Evolutionary conservation across 148 eudicot species (phyloP).

Genomic region (Salicornia ramosissima): DNA sequence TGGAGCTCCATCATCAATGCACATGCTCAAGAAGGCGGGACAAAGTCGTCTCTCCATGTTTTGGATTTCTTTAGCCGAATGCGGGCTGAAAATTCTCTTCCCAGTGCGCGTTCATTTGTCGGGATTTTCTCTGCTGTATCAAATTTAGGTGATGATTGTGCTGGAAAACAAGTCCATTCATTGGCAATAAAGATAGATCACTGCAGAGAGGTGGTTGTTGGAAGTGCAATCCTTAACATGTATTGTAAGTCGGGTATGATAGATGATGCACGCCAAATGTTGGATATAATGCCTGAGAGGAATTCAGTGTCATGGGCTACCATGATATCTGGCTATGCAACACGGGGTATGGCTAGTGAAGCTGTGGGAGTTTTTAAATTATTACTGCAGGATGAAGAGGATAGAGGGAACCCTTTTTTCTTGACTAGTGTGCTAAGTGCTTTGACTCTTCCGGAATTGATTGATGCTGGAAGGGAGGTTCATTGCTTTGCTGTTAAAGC

Average conservation of each 20-base stretch:
- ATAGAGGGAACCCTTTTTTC: slow-evolving; percentile 34
- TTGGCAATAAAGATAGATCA: slow-evolving; percentile 29
- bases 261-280: slow-evolving; percentile 39
- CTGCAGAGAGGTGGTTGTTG: slow-evolving; percentile 37
- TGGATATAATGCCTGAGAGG: slow-evolving; percentile 49
- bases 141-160: slow-evolving; percentile 12
- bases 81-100: slow-evolving; percentile 28
- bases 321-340: slow-evolving; percentile 46
- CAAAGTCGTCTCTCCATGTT: slow-evolving; percentile 20
- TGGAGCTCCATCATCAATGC: slow-evolving; percentile 50
- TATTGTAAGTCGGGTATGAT: slow-evolving; percentile 38
- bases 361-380: slow-evolving; percentile 37
- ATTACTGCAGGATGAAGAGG: slow-evolving; percentile 28
- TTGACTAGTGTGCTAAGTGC: slow-evolving; percentile 48
- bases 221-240: slow-evolving; percentile 40
- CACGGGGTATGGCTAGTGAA: slow-evolving; percentile 33
- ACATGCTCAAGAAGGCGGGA: slow-evolving; percentile 26
- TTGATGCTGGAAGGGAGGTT: slow-evolving; percentile 34
- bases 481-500: slow-evolving; percentile 39
- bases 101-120: slow-evolving; percentile 39
- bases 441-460: slow-evolving; percentile 22
- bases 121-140: slow-evolving; percentile 36
- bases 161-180: slow-evolving; percentile 39
- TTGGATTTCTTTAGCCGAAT: slow-evolving; percentile 30
- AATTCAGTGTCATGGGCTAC: slow-evolving; percentile 49